Evolutionary conservation across 352 stramenopile genomes (phyloP).

Genomic region (Lagenidium sp.): DNA sequence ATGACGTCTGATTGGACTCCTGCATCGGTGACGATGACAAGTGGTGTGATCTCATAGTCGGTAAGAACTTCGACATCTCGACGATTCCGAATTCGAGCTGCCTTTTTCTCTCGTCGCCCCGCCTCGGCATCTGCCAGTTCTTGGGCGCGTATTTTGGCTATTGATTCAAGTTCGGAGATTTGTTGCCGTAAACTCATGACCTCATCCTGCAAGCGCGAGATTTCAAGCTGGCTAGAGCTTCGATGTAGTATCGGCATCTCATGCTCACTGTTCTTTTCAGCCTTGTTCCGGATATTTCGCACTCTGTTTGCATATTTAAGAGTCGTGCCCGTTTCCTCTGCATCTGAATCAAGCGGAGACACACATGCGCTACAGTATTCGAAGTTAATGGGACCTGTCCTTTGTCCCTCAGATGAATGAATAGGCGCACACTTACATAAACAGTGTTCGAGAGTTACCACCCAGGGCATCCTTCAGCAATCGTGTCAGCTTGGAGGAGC

Average conservation of each 20-base stretch:
- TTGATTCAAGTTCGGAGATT: too few species aligned
- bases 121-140: too few species aligned
- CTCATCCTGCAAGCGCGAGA: conserved; percentile 19
- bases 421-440: conserved; percentile 26
- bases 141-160: too few species aligned
- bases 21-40: too few species aligned
- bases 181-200: neutral
- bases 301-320: conserved; percentile 70
- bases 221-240: conserved; percentile 27
- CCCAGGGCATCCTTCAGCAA: conserved; percentile 43
- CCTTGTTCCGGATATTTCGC: conserved; percentile 72
- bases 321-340: conserved; percentile 51
- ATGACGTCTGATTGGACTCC: too few species aligned
- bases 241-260: conserved; percentile 19
- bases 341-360: conserved; percentile 35
- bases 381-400: too few species aligned
- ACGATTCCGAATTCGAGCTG: too few species aligned
- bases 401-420: neutral
- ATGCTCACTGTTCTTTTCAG: conserved; percentile 42
- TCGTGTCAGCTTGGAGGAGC: conserved; percentile 41
- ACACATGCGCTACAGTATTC: conserved; percentile 42
- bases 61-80: too few species aligned
- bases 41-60: too few species aligned
- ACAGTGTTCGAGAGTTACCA: conserved; percentile 46
- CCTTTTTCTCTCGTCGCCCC: too few species aligned